Conservation (phyloP, 2,329 filamentous ascomycete genomes). For the Pseudocercospora crystallina region DNA sequence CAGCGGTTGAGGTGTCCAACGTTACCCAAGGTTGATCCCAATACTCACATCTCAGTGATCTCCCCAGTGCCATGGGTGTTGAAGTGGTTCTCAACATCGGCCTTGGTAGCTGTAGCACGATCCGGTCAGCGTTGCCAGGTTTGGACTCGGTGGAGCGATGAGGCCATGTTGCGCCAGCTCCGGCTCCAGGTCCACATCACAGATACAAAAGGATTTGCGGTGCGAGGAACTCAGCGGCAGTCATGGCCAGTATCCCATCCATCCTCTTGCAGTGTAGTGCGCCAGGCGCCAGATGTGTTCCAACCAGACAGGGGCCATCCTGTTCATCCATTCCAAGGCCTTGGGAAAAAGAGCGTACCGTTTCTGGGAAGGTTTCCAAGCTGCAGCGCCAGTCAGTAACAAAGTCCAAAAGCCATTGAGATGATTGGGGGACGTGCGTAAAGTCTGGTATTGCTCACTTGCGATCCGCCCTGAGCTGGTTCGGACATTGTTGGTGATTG, state of each 20-base stretch:
- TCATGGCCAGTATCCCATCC: slow-evolving; percentile 22
- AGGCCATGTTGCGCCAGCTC: slow-evolving; percentile 26
- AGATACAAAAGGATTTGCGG: slow-evolving; percentile 14
- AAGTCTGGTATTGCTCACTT: too few relatives aligned
- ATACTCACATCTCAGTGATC: slow-evolving; percentile 75
- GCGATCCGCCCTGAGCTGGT: too few relatives aligned
- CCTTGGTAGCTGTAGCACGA: slow-evolving; percentile 77
- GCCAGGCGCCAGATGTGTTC: slow-evolving; percentile 16
- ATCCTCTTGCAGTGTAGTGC: slow-evolving; percentile 16
- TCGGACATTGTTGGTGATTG: too few relatives aligned
- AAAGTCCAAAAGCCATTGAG: too few relatives aligned
- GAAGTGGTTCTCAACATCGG: slow-evolving; percentile 95
- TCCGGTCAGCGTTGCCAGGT: slow-evolving; percentile 48
- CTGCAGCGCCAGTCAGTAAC: slow-evolving; percentile 7
- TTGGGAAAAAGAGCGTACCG: slow-evolving; percentile 62
- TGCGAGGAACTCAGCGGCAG: slow-evolving; percentile 15
- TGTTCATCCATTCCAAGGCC: slow-evolving; percentile 28
- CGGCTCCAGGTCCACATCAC: slow-evolving; percentile 28
- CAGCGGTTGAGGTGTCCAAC: too few relatives aligned
- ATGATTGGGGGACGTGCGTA: too few relatives aligned
- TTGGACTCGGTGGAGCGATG: slow-evolving; percentile 19
- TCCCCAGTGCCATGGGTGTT: slow-evolving; percentile 93
- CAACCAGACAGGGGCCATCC: slow-evolving; percentile 23
- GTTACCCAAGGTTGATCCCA: too few relatives aligned
- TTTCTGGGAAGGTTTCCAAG: slow-evolving; percentile 94